A percentile compares a stretch with the other conserved stretches of the same genome.
Evolutionary conservation across 2,329 filamentous ascomycete species (phyloP).

Genomic region (Botryotinia narcissicola): DNA sequence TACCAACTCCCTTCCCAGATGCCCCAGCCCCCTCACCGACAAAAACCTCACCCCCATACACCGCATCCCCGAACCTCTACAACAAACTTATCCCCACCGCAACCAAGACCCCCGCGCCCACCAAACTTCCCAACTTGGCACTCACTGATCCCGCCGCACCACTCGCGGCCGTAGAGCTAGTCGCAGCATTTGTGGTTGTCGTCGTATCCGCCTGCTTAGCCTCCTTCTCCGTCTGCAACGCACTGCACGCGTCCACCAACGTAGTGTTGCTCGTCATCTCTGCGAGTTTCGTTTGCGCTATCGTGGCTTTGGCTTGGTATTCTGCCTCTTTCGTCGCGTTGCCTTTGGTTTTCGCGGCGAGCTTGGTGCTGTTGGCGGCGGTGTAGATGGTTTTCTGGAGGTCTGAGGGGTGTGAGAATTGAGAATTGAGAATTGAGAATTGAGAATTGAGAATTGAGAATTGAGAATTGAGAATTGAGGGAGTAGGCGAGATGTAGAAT

Average conservation of each 20-base stretch:
- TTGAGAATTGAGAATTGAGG: too few species aligned
- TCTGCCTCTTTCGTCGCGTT: conserved; percentile 25
- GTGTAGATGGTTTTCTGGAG: conserved; percentile 26
- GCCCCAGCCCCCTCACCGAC: rapidly evolving
- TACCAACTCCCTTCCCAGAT: too few species aligned
- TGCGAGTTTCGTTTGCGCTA: conserved; percentile 20
- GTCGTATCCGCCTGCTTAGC: background rate
- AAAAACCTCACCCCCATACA: background rate
- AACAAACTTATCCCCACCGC: background rate
- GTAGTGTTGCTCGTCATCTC: conserved; percentile 24
- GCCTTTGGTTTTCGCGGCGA: conserved; percentile 20
- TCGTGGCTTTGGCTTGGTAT: conserved; percentile 20
- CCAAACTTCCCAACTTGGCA: background rate
- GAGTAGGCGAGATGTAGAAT: too few species aligned
- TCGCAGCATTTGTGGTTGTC: background rate
- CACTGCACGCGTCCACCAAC: conserved; percentile 24
- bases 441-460: too few species aligned
- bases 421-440: too few species aligned
- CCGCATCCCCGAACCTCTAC: background rate
- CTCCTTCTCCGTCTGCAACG: background rate
- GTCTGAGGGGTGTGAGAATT: background rate
- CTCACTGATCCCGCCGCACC: background rate
- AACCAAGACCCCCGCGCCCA: background rate
- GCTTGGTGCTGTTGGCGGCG: conserved; percentile 22
- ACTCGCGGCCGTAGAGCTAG: background rate